Conservation (phyloP, 1,284 basidiomycete species). For the Leccinum huronense region DNA sequence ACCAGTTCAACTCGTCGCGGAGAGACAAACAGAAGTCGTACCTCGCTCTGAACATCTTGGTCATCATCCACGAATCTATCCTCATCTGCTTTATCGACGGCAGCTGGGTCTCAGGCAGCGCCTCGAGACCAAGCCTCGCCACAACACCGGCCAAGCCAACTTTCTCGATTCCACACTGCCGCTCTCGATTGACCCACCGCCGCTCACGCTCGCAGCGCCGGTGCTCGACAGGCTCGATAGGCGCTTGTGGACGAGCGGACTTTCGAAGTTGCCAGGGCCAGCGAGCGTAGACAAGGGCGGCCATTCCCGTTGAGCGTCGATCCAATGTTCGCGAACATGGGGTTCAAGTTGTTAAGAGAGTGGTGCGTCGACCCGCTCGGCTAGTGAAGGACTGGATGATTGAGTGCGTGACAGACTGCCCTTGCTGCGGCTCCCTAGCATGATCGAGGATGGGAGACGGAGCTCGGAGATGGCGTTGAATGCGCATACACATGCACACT, state of each 20-base stretch:
- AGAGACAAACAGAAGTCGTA: slow-evolving; percentile 33
- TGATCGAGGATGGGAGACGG: slow-evolving; percentile 61
- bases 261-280: slow-evolving; percentile 37
- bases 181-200: slow-evolving; percentile 24
- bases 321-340: slow-evolving; percentile 32
- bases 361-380: slow-evolving; percentile 40
- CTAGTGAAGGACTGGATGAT: slow-evolving; percentile 36
- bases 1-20: slow-evolving; percentile 6
- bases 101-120: slow-evolving; percentile 43
- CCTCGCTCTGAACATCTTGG: slow-evolving; percentile 65
- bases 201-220: slow-evolving; percentile 26
- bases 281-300: slow-evolving; percentile 25
- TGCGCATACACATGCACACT: slow-evolving; percentile 75
- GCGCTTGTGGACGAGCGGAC: slow-evolving; percentile 28
- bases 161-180: slow-evolving; percentile 20
- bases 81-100: slow-evolving; percentile 42
- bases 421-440: slow-evolving; percentile 38
- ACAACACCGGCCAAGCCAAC: slow-evolving; percentile 15
- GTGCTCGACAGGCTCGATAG: slow-evolving; percentile 33
- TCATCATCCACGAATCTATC: slow-evolving; percentile 50
- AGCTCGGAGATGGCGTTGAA: slow-evolving; percentile 96
- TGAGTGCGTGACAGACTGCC: slow-evolving; percentile 45
- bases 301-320: slow-evolving; percentile 22
- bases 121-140: slow-evolving; percentile 30
- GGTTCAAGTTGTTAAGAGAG: slow-evolving; percentile 34